phyloP scores from a whole-genome alignment of 202 grass and related monocot genomes.

The Hordeum pubiflorum region DNA sequence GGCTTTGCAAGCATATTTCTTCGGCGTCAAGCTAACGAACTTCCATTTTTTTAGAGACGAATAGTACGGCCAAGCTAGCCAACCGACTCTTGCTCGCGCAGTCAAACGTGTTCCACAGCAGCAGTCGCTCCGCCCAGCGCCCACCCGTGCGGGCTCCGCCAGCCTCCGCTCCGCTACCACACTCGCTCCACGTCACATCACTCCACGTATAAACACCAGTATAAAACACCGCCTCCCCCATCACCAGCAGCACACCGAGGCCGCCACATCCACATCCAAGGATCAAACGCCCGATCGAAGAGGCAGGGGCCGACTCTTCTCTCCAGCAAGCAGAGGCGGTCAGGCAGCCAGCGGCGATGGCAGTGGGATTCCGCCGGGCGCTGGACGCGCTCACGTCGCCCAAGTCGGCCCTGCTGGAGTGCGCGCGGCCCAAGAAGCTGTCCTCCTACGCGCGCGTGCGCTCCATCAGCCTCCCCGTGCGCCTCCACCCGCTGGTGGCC shows the following conservation, averaged over 20 bases:
- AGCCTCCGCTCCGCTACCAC: slow-evolving; percentile 14
- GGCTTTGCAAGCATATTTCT: slow-evolving; percentile 27
- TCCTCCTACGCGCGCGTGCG: slow-evolving; percentile 39
- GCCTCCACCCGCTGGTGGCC: slow-evolving; percentile 43
- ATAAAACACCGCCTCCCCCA: slow-evolving; percentile 31
- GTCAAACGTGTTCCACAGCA: slow-evolving; percentile 32
- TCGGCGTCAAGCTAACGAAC: slow-evolving; percentile 19
- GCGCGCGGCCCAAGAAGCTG: slow-evolving; percentile 43
- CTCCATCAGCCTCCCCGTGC: slow-evolving; percentile 42
- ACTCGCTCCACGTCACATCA: neutral
- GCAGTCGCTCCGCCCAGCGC: neutral
- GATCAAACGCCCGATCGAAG: neutral
- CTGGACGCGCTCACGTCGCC: slow-evolving; percentile 37
- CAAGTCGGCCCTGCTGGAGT: slow-evolving; percentile 28
- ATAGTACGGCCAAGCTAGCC: no score
- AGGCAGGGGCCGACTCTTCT: neutral
- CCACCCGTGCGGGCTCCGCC: slow-evolving; percentile 41
- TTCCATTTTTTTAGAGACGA: neutral
- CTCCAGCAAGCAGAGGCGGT: neutral
- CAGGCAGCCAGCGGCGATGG: slow-evolving; percentile 15
- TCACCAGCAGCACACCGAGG: neutral
- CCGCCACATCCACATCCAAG: neutral
- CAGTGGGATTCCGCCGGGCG: slow-evolving; percentile 47
- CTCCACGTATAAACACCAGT: neutral
- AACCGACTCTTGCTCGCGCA: neutral